Conservation (phyloP, 2,329 filamentous ascomycete species). For the Fusarium hainanense region DNA sequence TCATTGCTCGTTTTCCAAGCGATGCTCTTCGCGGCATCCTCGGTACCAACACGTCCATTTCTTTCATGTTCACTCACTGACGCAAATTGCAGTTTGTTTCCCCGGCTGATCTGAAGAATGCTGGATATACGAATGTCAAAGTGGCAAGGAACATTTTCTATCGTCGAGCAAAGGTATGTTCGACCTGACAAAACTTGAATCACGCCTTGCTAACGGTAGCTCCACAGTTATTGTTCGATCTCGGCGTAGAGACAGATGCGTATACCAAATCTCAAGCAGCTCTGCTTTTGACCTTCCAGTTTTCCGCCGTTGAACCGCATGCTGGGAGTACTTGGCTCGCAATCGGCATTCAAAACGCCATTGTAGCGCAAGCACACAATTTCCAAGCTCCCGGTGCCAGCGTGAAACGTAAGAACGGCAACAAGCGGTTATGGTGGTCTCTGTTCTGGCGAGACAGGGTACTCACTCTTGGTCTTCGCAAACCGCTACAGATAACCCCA, state of each 20-base stretch:
- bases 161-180: slow-evolving; percentile 21
- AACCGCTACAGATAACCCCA: slow-evolving; percentile 10
- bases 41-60: background rate
- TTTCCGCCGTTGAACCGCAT: slow-evolving; percentile 30
- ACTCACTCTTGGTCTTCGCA: slow-evolving; percentile 1
- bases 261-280: slow-evolving; percentile 32
- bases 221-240: slow-evolving; percentile 3
- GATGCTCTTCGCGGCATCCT: slow-evolving; percentile 35
- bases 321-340: slow-evolving; percentile 35
- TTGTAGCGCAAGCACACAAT: slow-evolving; percentile 27
- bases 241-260: slow-evolving; percentile 20
- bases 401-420: background rate
- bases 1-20: slow-evolving; percentile 22
- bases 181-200: fast-evolving
- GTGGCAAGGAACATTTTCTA: slow-evolving; percentile 34
- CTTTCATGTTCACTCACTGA: background rate
- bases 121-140: slow-evolving; percentile 30
- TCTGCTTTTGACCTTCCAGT: slow-evolving; percentile 30
- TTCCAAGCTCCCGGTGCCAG: slow-evolving; percentile 10
- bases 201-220: too few relatives aligned
- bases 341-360: slow-evolving; percentile 28
- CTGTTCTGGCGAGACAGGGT: slow-evolving; percentile 24
- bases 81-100: slow-evolving; percentile 11
- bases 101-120: slow-evolving; percentile 33
- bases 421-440: slow-evolving; percentile 29